Percentiles rank a stretch among this genome's conserved stretches.
Conservation (phyloP, 305 asterid genomes). For the Fraxinus albicans region DNA sequence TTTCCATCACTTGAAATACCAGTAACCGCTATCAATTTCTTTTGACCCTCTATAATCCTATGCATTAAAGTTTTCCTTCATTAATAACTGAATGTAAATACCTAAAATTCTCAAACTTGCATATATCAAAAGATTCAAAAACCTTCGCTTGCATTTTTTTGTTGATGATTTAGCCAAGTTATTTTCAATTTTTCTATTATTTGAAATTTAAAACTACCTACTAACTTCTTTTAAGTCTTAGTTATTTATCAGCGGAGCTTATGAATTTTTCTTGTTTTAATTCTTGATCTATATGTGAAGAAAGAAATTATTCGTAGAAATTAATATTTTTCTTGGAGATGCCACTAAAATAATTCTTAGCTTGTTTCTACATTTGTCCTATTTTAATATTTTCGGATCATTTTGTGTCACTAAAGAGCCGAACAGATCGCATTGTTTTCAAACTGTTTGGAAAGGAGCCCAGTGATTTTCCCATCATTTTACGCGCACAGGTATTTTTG, state of each 20-base stretch:
- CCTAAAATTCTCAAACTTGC: not conserved
- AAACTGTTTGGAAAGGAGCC: conserved; percentile 85
- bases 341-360: not conserved
- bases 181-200: not conserved
- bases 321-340: not conserved
- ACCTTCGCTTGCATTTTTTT: not conserved
- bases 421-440: conserved; percentile 85
- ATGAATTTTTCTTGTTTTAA: not conserved
- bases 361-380: not conserved
- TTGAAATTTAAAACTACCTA: not conserved
- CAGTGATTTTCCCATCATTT: conserved; percentile 62
- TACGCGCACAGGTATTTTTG: conserved; percentile 66
- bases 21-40: not conserved
- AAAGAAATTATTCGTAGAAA: not conserved
- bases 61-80: not conserved
- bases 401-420: conserved; percentile 46
- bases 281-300: not conserved
- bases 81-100: not conserved
- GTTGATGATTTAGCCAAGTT: not conserved
- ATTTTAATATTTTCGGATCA: conserved; percentile 3
- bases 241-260: not conserved
- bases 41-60: not conserved
- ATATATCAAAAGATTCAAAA: not conserved
- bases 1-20: not conserved
- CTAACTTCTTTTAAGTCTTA: not conserved